Evolutionary conservation across 805 yeast genomes (phyloP).

Genomic region (Lachancea nothofagi): DNA sequence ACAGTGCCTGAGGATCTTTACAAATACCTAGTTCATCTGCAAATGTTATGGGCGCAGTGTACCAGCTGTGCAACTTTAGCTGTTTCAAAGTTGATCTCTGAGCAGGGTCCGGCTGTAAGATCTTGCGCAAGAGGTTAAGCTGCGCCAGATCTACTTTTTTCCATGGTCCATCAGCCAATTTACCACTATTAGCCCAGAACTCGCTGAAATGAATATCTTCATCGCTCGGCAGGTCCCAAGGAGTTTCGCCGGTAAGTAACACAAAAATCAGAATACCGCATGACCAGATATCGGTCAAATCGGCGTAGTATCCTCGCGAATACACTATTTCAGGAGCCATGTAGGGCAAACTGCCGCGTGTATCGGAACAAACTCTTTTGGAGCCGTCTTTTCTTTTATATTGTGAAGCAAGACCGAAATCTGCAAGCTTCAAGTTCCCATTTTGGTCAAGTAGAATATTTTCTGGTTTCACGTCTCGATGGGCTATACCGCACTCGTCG

Average conservation of each 20-base stretch:
- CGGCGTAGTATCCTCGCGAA: conserved; percentile 47
- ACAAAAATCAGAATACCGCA: conserved; percentile 62
- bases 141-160: conserved; percentile 43
- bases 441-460: conserved; percentile 57
- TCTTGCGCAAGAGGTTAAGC: conserved; percentile 46
- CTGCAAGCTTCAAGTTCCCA: conserved; percentile 70
- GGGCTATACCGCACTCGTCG: conserved; percentile 57
- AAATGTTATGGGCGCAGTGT: conserved; percentile 39
- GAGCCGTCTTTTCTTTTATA: conserved; percentile 47
- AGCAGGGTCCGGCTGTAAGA: conserved; percentile 45
- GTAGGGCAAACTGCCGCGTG: conserved; percentile 73
- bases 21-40: conserved; percentile 46
- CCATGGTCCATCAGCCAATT: conserved; percentile 49
- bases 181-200: conserved; percentile 43
- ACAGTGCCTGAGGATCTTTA: conserved; percentile 45
- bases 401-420: conserved; percentile 68
- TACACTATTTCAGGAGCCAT: conserved; percentile 67
- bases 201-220: conserved; percentile 45
- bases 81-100: conserved; percentile 39
- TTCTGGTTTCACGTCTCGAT: conserved; percentile 74
- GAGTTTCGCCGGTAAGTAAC: conserved; percentile 57
- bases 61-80: conserved; percentile 54
- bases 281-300: conserved; percentile 61
- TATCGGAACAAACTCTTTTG: conserved; percentile 42
- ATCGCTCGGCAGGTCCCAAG: conserved; percentile 62